Percentiles rank a stretch among this genome's conserved stretches.
phyloP scores from a whole-genome alignment of 345 rosid genomes.

The Murraya koenigii region DNA sequence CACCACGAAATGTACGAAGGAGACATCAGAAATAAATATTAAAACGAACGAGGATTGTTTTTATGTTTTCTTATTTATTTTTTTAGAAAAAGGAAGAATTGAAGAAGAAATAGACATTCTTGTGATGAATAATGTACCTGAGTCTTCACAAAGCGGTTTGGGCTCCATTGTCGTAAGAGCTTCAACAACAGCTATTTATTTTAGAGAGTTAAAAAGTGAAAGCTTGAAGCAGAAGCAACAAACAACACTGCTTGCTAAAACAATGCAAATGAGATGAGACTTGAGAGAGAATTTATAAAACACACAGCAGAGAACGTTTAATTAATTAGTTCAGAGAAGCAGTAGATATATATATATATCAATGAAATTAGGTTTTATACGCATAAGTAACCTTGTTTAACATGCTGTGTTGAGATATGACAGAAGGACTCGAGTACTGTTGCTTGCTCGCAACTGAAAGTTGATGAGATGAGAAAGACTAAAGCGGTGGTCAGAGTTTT shows the following conservation, averaged over 20 bases:
- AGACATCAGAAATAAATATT: neutral
- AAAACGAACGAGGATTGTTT: neutral
- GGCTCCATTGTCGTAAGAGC: slow-evolving; percentile 16
- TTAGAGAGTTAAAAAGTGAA: too few species aligned
- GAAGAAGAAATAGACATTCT: neutral
- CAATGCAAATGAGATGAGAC: too few species aligned
- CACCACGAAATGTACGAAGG: neutral
- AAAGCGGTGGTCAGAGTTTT: slow-evolving; percentile 28
- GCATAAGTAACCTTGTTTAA: too few species aligned
- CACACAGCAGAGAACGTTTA: neutral
- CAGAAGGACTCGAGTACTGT: neutral
- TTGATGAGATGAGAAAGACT: neutral
- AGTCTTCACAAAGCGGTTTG: neutral
- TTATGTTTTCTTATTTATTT: neutral
- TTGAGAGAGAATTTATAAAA: neutral
- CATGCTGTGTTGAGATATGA: neutral
- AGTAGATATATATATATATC: too few species aligned
- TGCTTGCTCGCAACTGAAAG: slow-evolving; percentile 3
- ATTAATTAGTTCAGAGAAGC: neutral
- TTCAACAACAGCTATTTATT: too few species aligned
- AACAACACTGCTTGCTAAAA: neutral
- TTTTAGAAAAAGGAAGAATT: neutral
- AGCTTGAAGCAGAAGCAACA: neutral
- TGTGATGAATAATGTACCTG: too few species aligned
- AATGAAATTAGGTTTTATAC: neutral